These are phyloP conservation scores for Elsinoe necatrix DNA, from an alignment of 2,329 filamentous ascomycete genomes.

Conservation along the genomic window DNA sequence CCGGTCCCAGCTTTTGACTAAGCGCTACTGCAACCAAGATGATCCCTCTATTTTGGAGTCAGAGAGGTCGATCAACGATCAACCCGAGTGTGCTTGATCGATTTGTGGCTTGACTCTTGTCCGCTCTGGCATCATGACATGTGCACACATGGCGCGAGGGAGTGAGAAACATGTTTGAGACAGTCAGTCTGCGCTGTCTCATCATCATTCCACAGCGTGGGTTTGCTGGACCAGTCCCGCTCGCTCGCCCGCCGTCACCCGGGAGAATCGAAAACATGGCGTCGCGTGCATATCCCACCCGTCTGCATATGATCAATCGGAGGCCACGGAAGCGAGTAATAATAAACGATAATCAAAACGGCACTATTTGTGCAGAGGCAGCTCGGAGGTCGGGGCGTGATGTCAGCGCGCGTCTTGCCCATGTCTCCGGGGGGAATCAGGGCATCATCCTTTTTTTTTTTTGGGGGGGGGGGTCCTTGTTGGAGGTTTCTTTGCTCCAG, in stretches of 20 bases:
- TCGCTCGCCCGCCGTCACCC: background rate
- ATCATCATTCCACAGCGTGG: background rate
- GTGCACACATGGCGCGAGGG: background rate
- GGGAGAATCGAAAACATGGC: background rate
- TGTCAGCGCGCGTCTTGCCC: background rate
- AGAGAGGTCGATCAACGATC: slow-evolving; percentile 10
- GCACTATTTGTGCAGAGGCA: background rate
- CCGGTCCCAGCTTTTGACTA: background rate
- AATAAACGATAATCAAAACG: background rate
- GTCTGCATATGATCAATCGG: no score
- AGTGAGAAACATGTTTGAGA: background rate
- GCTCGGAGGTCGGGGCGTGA: slow-evolving; percentile 4
- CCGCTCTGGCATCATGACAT: background rate
- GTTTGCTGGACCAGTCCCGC: background rate
- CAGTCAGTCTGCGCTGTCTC: background rate
- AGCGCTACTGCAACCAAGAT: background rate
- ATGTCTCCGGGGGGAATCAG: slow-evolving; percentile 7
- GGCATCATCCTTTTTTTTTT: slow-evolving; percentile 4
- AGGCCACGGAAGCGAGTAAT: background rate
- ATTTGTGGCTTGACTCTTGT: slow-evolving; percentile 3
- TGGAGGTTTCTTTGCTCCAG: background rate
- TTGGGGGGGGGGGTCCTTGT: no score
- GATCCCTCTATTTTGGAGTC: slow-evolving; percentile 11
- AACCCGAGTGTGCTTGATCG: background rate
- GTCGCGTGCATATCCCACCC: no score